phyloP scores from a whole-genome alignment of 2,329 filamentous ascomycete species.

The Fusarium setosum region DNA sequence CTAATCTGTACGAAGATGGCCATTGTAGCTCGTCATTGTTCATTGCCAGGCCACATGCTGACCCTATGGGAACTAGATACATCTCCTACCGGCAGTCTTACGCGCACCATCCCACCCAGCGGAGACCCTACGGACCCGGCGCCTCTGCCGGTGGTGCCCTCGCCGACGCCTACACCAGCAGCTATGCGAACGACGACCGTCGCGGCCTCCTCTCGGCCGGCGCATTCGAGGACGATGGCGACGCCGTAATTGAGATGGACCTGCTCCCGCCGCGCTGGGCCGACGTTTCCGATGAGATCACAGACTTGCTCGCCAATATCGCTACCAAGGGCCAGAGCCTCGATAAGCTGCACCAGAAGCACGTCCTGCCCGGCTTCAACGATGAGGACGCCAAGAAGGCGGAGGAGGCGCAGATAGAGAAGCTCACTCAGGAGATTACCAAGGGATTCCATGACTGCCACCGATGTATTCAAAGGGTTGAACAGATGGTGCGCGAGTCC shows the following conservation, averaged over 20 bases:
- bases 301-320: conserved; percentile 82
- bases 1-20: conserved; percentile 79
- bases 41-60: conserved; percentile 7
- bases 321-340: conserved; percentile 85
- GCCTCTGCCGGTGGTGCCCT: conserved; percentile 66
- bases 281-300: conserved; percentile 93
- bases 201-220: conserved; percentile 86
- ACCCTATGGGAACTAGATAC: conserved; percentile 64
- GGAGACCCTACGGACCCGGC: conserved; percentile 72
- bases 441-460: conserved; percentile 91
- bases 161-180: conserved; percentile 67
- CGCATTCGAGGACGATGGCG: conserved; percentile 86
- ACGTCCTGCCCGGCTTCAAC: conserved; percentile 95
- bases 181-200: conserved; percentile 61
- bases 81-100: conserved; percentile 99
- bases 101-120: conserved; percentile 91
- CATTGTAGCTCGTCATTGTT: conserved; percentile 18
- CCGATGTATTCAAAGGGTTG: conserved; percentile 86
- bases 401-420: conserved; percentile 92
- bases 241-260: conserved; percentile 98
- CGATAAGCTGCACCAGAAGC: conserved; percentile 95
- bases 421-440: conserved; percentile 90
- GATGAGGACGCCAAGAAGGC: conserved; percentile 89
- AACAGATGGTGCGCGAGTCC: conserved; percentile 86
- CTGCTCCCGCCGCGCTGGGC: conserved; percentile 94